These are phyloP conservation scores for Dittrichia graveolens DNA, from an alignment of 129 eudicot species.

Conservation along the genomic window DNA sequence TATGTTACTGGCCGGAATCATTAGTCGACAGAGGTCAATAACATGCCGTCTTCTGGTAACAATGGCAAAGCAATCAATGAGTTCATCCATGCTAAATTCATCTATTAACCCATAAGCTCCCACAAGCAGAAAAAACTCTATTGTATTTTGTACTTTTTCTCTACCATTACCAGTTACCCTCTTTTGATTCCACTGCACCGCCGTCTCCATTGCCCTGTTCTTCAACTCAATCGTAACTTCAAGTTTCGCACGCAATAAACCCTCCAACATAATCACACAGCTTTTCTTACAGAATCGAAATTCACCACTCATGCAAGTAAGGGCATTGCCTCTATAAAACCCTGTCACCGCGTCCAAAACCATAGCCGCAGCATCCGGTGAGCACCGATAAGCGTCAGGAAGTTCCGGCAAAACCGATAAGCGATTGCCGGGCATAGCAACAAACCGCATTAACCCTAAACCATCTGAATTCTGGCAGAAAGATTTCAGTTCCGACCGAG, in stretches of 20 bases:
- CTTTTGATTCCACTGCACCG: constrained; percentile 41
- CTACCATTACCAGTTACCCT: constrained; percentile 1
- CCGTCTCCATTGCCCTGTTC: constrained; percentile 41
- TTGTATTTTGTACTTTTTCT: not conserved
- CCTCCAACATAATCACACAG: constrained; percentile 51
- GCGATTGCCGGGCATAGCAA: constrained; percentile 22
- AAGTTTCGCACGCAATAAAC: constrained; percentile 30
- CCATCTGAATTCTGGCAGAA: constrained; percentile 47
- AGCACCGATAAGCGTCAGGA: constrained; percentile 39
- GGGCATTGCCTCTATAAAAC: constrained; percentile 5
- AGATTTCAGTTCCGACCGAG: constrained; percentile 41
- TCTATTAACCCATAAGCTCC: constrained; percentile 36
- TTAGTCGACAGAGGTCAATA: constrained; percentile 35
- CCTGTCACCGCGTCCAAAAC: constrained; percentile 43
- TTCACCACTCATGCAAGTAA: constrained; percentile 3
- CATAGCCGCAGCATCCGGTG: constrained; percentile 48
- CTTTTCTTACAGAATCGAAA: constrained; percentile 17
- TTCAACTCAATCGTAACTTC: constrained; percentile 28
- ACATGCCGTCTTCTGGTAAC: constrained; percentile 20
- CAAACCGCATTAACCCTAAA: constrained; percentile 30
- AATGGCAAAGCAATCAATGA: constrained; percentile 37
- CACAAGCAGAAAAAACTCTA: constrained; percentile 48
- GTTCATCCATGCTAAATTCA: constrained; percentile 28
- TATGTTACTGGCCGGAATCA: constrained; percentile 33
- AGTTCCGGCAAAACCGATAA: constrained; percentile 28